These are phyloP conservation scores for Scutellaria minor DNA, from an alignment of 257 asterid genomes.

Conservation along the genomic window DNA sequence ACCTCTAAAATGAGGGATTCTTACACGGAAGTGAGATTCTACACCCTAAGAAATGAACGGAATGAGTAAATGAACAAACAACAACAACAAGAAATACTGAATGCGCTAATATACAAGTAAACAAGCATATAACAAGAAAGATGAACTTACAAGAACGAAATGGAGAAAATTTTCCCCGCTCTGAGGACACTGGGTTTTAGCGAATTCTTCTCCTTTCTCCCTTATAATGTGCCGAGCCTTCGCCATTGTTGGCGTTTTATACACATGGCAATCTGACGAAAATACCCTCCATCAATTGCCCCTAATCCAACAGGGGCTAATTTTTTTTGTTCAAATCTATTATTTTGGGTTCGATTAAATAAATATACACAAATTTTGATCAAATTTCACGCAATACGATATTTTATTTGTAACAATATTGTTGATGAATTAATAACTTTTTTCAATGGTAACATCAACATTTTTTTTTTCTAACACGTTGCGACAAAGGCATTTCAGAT, in stretches of 20 bases:
- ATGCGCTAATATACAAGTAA: neutral
- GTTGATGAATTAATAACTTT: too few species aligned
- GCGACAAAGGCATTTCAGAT: too few species aligned
- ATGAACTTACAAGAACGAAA: conserved; percentile 15
- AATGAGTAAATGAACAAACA: neutral
- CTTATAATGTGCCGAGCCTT: neutral
- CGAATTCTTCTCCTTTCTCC: neutral
- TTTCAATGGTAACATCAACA: too few species aligned
- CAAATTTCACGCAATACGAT: too few species aligned
- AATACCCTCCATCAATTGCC: conserved; percentile 13
- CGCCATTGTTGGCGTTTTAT: neutral
- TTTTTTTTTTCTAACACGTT: too few species aligned
- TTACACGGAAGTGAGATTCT: neutral
- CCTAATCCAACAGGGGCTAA: neutral
- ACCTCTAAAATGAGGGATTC: neutral
- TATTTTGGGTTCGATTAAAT: neutral
- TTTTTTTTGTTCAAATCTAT: neutral
- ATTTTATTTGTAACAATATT: too few species aligned
- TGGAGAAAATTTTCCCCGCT: neutral
- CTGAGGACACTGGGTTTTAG: neutral
- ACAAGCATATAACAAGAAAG: neutral
- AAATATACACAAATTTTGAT: neutral
- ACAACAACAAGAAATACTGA: neutral
- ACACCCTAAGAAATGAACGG: neutral
- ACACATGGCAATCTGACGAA: neutral